Evolutionary conservation across 2,329 filamentous ascomycete species (phyloP), one percentile per base, ranked within the genome.

Genomic region (Penicillium aurantiogriseum): DNA sequence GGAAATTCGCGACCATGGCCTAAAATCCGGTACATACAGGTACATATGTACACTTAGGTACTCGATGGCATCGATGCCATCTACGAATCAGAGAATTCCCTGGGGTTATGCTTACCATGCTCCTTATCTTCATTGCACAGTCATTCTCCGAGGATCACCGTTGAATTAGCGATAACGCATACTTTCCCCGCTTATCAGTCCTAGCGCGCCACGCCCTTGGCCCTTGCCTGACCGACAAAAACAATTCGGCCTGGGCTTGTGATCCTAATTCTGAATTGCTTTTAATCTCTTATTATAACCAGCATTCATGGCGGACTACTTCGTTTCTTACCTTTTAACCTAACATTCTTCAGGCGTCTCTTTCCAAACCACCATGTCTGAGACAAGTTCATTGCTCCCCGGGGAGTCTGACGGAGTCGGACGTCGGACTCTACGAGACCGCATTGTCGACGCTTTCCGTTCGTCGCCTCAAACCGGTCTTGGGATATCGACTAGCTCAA

Each of bases 401-500:
- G 53, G 57, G 39, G 65, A 67, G 46, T 47, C 60, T 17, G 68
- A 67, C 25, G 59, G 65, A 48, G 51, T 50, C 17, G 59, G 64
- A 48, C 57, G 54, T 57, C 68, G 67, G 51, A 70, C 70, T 35
- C 58, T 74, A 51, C 71, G 71, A 54, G 68, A 71, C 47, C 66
- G 67, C 27, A 62, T 75, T 39, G 56, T 69, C 52, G 65, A 72
- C 45, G 57, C 72, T 51, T 71, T 76, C 51, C 69, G 68, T 50
- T 58, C 63, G 10, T 43, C 47, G 56, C 58, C 42, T 53, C 45
- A 54, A 61, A 62, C 27, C 29, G 57, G 31, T 52, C 52, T 46
- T 51, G 61, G 40, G 48, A 63, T 31, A 29, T 54, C 13, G 39
- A 58, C 54, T 23, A 43, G 8, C 31, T 43, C 51, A 15, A 47